Percentiles rank a stretch among this genome's conserved stretches.
Conservation (phyloP, 1,139 yeast species). For the Saccharomyces hybrid region DNA sequence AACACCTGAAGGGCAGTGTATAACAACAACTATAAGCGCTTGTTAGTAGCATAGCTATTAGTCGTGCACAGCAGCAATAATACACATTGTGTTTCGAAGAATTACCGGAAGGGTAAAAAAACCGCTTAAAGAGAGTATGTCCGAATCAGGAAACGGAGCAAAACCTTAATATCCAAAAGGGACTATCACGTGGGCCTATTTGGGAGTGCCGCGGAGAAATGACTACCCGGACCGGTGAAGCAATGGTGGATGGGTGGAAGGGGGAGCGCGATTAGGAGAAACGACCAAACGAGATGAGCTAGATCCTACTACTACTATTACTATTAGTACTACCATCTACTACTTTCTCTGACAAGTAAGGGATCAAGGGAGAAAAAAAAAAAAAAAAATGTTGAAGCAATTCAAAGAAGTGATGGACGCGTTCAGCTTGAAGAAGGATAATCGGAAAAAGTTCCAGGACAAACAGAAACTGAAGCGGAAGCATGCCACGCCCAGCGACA, state of each 20-base stretch:
- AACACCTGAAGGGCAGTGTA: not conserved
- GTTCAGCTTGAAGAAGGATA: conserved; percentile 25
- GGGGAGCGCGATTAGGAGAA: not conserved
- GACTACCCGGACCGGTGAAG: not conserved
- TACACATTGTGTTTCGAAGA: not conserved
- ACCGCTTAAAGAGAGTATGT: not conserved
- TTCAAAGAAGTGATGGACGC: conserved; percentile 19
- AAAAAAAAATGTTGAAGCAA: not conserved
- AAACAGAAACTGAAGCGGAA: conserved; percentile 27
- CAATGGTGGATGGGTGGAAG: not conserved
- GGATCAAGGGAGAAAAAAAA: not conserved
- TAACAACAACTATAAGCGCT: not conserved
- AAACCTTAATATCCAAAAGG: not conserved
- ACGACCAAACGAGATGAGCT: not conserved
- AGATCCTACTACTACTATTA: not conserved
- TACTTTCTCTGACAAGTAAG: not conserved
- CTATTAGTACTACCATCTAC: not conserved
- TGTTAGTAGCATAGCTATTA: not conserved
- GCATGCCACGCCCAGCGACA: conserved; percentile 31
- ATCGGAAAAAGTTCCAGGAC: conserved; percentile 30
- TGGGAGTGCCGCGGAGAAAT: not conserved
- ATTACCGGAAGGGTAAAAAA: not conserved
- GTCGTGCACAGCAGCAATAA: not conserved
- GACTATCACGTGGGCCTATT: not conserved
- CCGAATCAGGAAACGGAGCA: not conserved